Percentiles rank a stretch among this genome's conserved stretches.
Conservation (phyloP, 2,329 filamentous ascomycete genomes). For the Penicillium hesseltinei region DNA sequence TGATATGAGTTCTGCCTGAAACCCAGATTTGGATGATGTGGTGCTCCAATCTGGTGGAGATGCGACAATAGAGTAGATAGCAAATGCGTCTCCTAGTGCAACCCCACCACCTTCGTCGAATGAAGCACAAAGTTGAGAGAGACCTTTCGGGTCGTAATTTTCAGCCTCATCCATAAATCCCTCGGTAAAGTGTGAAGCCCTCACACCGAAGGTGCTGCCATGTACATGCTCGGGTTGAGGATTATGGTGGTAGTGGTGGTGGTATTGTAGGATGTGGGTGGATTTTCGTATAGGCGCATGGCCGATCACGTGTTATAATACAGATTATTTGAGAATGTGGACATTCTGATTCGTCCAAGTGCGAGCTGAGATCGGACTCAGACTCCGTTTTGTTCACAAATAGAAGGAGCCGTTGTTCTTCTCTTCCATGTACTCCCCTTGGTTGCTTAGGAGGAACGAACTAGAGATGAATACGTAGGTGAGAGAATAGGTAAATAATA, state of each 20-base stretch:
- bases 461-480: no score
- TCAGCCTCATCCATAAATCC: background rate
- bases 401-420: no score
- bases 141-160: background rate
- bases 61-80: slow-evolving; percentile 12
- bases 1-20: background rate
- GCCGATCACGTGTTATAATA: background rate
- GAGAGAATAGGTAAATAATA: no score
- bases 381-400: no score
- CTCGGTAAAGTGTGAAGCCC: background rate
- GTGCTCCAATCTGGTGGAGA: background rate
- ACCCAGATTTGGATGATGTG: background rate
- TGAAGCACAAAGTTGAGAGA: slow-evolving; percentile 3
- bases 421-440: no score
- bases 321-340: no score
- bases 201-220: background rate
- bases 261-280: no score
- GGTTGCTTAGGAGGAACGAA: no score
- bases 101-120: slow-evolving; percentile 11
- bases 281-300: background rate
- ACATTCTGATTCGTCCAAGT: no score
- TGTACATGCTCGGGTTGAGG: background rate
- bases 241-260: background rate
- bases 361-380: no score
- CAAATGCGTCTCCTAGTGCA: slow-evolving; percentile 4